phyloP scores from a whole-genome alignment of 1,139 yeast genomes.

The Hyphopichia wangnamkhiaoensis region DNA sequence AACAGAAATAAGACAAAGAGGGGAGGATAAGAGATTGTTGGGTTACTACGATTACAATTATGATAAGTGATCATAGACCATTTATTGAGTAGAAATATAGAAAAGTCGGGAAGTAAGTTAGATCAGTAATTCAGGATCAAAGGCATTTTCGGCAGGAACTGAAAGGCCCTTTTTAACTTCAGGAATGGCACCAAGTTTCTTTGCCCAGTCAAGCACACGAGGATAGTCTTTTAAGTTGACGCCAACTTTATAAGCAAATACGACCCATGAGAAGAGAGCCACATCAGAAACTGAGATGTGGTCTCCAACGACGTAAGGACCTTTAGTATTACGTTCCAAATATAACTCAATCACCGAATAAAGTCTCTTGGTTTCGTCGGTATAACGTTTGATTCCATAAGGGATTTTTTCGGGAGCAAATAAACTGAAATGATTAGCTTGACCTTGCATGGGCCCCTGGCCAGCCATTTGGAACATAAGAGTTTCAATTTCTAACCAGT shows the following conservation, averaged over 20 bases:
- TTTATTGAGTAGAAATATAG: too few species aligned
- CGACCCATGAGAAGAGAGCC: slow-evolving; percentile 43
- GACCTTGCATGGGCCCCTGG: slow-evolving; percentile 64
- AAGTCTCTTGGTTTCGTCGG: slow-evolving; percentile 51
- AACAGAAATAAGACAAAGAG: too few species aligned
- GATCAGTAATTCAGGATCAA: neutral
- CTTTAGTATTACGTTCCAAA: slow-evolving; percentile 34
- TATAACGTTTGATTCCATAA: slow-evolving; percentile 54
- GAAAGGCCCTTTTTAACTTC: slow-evolving; percentile 36
- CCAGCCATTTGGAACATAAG: slow-evolving; percentile 59
- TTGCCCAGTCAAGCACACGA: slow-evolving; percentile 43
- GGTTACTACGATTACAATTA: too few species aligned
- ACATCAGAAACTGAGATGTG: slow-evolving; percentile 58
- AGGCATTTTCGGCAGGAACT: neutral
- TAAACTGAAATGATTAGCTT: slow-evolving; percentile 47
- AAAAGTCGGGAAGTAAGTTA: too few species aligned
- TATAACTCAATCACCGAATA: slow-evolving; percentile 54
- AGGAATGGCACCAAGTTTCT: slow-evolving; percentile 34
- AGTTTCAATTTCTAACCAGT: slow-evolving; percentile 54
- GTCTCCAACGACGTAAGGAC: slow-evolving; percentile 57
- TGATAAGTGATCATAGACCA: too few species aligned
- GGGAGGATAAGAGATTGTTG: too few species aligned
- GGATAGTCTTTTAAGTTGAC: slow-evolving; percentile 48
- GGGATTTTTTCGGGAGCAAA: slow-evolving; percentile 50
- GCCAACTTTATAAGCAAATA: slow-evolving; percentile 16